Evolutionary conservation across 2,329 filamentous ascomycete genomes (phyloP), one percentile per base, ranked within the genome.

Genomic region (Clarireedia monteithiana): DNA sequence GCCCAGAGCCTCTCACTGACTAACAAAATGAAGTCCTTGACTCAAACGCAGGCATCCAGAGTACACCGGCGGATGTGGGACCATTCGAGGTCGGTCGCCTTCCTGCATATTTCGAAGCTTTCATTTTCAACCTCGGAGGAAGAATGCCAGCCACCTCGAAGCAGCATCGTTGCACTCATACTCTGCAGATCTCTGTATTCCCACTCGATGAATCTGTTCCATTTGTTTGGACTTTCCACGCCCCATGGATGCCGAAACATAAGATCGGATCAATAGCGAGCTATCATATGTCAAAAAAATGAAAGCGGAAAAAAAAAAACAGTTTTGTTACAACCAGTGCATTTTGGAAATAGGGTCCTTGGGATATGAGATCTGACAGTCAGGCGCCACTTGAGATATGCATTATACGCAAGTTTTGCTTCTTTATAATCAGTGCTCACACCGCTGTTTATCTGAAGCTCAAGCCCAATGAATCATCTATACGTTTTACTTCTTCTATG

Each of bases 371-470:
- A 55, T 50, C 48, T 65, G 63, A 64, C 53, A 62, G 58, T 23
- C 38, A 58, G 57, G 52, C 55, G 55, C 55, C 48, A 58, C 27
- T 38, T 48, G 49, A 24, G 39, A 55, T 17, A 46, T 61, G 52
- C 55, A 57, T 56, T 20, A 34, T 38, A 30, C 7, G 24, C 42
- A 30, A 14, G 20, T 14, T 46, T 53, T 50, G 38, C 30, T 17
- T 38, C 17, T 36, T 44, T 53, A 49, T 44, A 42, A 50, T 65
- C 64, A 12, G 10, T 12, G 30, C 12, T 12, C 30, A 34, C 30
- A 66, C 64, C 64, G 63, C 64, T 62, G 61, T 64, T 64, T 64
- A 58, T 54, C 44, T 24, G 36, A 44, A 44, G 15, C 38, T 50
- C 44, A 40, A 34, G 27, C 24, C 47, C 53, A 45, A 45, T 30